These are phyloP conservation scores for Kodamaea leandrae DNA, from an alignment of 805 yeast genomes.

Conservation along the genomic window DNA sequence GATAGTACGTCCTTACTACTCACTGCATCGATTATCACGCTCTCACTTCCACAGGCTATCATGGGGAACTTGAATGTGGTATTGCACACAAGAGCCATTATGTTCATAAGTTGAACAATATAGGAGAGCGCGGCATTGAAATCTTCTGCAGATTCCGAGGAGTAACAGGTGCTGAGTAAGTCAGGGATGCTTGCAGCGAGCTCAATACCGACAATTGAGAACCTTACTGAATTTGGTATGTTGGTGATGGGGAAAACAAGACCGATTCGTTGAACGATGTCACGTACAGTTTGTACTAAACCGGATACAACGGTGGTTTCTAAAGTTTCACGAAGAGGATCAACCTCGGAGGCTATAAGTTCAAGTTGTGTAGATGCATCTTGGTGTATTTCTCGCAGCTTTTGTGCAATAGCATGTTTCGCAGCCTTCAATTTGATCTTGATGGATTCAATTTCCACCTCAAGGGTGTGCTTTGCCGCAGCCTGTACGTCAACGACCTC, in stretches of 20 bases:
- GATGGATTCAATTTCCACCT: slow-evolving; percentile 9
- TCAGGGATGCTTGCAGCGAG: slow-evolving; percentile 34
- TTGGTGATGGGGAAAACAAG: slow-evolving; percentile 26
- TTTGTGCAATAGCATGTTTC: slow-evolving; percentile 16
- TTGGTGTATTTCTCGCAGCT: slow-evolving; percentile 15
- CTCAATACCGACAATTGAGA: slow-evolving; percentile 33
- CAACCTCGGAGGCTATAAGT: slow-evolving; percentile 24
- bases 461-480: slow-evolving; percentile 20
- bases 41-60: slow-evolving; percentile 19
- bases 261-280: slow-evolving; percentile 14
- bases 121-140: slow-evolving; percentile 34
- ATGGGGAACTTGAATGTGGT: slow-evolving; percentile 29
- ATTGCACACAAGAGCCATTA: slow-evolving; percentile 25
- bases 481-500: slow-evolving; percentile 16
- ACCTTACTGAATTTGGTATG: slow-evolving; percentile 20
- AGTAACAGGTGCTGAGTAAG: slow-evolving; percentile 30
- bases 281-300: slow-evolving; percentile 2
- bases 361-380: slow-evolving; percentile 24
- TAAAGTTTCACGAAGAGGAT: slow-evolving; percentile 25
- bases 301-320: slow-evolving; percentile 21
- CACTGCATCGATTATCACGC: slow-evolving; percentile 25
- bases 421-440: slow-evolving; percentile 23
- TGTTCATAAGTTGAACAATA: slow-evolving; percentile 27
- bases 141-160: slow-evolving; percentile 16
- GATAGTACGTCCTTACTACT: slow-evolving; percentile 1